phyloP scores from a whole-genome alignment of 495 filamentous ascomycete species.

The Tuber microsphaerosporum region DNA sequence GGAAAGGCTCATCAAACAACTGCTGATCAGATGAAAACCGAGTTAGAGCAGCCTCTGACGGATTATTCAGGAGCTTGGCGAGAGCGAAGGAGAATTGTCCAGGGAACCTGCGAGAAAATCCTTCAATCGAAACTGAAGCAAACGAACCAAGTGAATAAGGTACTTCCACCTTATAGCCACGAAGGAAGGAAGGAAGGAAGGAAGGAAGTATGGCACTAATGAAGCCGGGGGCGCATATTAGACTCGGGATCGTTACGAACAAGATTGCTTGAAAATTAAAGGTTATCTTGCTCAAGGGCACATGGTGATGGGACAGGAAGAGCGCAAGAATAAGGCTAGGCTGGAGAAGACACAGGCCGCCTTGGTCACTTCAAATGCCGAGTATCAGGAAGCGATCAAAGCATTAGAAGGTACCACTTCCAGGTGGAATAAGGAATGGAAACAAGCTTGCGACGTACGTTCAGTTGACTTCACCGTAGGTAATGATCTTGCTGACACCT shows the following conservation, averaged over 20 bases:
- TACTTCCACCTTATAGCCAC: conserved; percentile 38
- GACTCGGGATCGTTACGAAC: conserved; percentile 89
- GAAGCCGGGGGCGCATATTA: conserved; percentile 36
- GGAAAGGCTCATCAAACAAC: conserved; percentile 86
- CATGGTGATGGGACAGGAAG: conserved; percentile 99
- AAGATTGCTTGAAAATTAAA: conserved; percentile 96
- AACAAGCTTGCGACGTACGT: conserved; percentile 78
- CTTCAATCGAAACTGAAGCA: conserved; percentile 89
- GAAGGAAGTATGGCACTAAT: conserved; percentile 16
- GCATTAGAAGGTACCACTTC: conserved; percentile 90
- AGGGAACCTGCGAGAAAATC: conserved; percentile 83
- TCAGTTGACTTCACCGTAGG: background rate
- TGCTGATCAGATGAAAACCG: conserved; percentile 87
- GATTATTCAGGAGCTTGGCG: conserved; percentile 92
- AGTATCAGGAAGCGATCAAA: conserved; percentile 90
- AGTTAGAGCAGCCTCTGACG: conserved; percentile 88
- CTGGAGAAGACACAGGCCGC: conserved; percentile 98
- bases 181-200: background rate
- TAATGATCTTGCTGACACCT: conserved; percentile 18
- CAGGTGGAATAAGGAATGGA: conserved; percentile 97
- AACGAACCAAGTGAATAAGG: conserved; percentile 85
- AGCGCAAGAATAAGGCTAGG: conserved; percentile 97
- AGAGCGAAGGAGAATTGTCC: conserved; percentile 91
- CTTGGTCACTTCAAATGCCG: conserved; percentile 75
- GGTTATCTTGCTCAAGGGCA: conserved; percentile 97